These are phyloP conservation scores for Leccinum imitatum DNA, from an alignment of 768 basidiomycete species.

Conservation along the genomic window DNA sequence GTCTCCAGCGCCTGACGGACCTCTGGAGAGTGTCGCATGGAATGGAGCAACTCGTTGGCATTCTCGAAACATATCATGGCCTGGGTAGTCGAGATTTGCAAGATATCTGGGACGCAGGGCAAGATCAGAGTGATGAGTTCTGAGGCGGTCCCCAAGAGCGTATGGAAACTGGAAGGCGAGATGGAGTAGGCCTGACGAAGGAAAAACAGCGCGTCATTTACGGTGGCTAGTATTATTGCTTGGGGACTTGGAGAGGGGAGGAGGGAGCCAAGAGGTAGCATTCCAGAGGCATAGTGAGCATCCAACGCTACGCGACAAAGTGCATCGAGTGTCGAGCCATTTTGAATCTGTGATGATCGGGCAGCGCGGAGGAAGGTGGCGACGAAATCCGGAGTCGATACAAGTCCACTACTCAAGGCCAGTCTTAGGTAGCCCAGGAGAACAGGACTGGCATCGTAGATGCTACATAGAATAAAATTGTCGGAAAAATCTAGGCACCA, in stretches of 20 bases:
- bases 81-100: conserved; percentile 61
- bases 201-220: conserved; percentile 61
- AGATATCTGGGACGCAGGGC: conserved; percentile 57
- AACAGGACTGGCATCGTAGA: conserved; percentile 67
- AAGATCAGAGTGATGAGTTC: conserved; percentile 64
- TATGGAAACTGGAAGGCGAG: conserved; percentile 51
- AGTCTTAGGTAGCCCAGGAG: conserved; percentile 65
- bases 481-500: no score
- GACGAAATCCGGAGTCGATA: conserved; percentile 61
- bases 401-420: conserved; percentile 54
- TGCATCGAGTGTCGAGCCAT: conserved; percentile 64
- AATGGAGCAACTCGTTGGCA: conserved; percentile 53
- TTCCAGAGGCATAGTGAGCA: conserved; percentile 57
- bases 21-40: conserved; percentile 49
- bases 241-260: conserved; percentile 51
- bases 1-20: conserved; percentile 59
- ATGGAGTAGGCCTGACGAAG: conserved; percentile 57
- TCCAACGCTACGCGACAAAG: conserved; percentile 68
- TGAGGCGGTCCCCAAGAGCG: conserved; percentile 56
- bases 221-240: conserved; percentile 47
- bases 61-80: conserved; percentile 46
- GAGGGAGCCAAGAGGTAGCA: conserved; percentile 53
- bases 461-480: conserved; percentile 61
- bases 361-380: conserved; percentile 66
- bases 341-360: conserved; percentile 61